Base-by-base conservation (phyloP, 768 basidiomycete genomes). In the Mycena rebaudengoi region DNA sequence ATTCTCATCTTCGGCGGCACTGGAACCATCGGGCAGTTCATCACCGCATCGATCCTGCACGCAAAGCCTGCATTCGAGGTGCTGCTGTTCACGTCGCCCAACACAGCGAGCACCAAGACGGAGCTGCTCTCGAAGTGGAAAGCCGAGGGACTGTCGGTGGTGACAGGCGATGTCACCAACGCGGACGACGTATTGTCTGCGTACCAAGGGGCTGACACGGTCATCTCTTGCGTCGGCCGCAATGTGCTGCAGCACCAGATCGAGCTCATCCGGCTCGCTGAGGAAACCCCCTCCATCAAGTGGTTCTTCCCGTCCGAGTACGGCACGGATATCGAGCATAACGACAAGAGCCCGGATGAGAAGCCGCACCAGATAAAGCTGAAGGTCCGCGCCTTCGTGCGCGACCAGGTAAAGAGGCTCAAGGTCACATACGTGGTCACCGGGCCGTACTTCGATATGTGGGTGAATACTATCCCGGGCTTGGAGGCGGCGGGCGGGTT, bases 361-460 rank as follows among this genome's bases (percentile, higher is more conserved):
- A 40, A 41, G 52, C 52, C 52, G 39, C 52, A 54, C 18, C 52
- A 54, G 28, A 20, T 54, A 12, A 54, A 54, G 26, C 52, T 54
- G 8, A 30, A 29, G 26, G 52, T 54, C 10, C 52, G 52, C 52
- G n/a, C 18, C 18, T 54, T n/a, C 10, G 52, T 54, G 25, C 37
- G 52, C 39, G 52, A 54, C 18, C 26, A 54, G 7, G 39, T 54
- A 12, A 41, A 40, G 37, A 41, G 52, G 39, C 18, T 54, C 18
- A 40, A 41, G 52, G 52, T 54, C 39, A 54, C 52, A 13, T 54
- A 54, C 14, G 39, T 54, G 39, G 52, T 54, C n/a, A 54, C 52
- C n/a, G 52, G 52, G 39, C 52, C 52, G 52, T 54, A 54, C 18
- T 54, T 54, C n/a, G 52, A 54, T 30, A 54, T 41, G 39, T 54